These are phyloP conservation scores for Tolypocladium ovalisporum DNA, from an alignment of 2,329 filamentous ascomycete species.

Conservation along the genomic window DNA sequence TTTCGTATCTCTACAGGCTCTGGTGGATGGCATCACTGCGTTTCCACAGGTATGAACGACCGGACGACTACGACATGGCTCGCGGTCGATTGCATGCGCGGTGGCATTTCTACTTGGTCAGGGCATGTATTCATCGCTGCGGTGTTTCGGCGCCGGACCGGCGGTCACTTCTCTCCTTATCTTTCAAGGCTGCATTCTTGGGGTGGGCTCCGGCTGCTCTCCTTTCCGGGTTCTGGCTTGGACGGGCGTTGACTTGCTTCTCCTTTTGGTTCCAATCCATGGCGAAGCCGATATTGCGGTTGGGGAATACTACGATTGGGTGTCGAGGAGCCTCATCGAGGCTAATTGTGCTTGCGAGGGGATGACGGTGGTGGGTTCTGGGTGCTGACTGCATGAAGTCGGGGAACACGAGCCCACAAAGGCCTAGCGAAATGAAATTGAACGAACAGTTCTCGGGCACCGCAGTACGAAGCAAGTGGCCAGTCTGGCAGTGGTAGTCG, in stretches of 20 bases:
- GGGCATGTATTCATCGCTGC: background rate
- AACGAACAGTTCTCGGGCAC: background rate
- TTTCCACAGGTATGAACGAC: conserved; percentile 19
- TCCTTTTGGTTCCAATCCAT: background rate
- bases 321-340: background rate
- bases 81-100: too few species aligned
- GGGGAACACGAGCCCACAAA: background rate
- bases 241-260: background rate
- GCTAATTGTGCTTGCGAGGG: background rate
- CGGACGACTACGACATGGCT: background rate
- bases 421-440: background rate
- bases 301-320: background rate
- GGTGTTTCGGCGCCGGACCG: conserved; percentile 1
- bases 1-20: conserved; percentile 56
- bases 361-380: background rate
- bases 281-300: background rate
- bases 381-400: background rate
- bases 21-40: conserved; percentile 35
- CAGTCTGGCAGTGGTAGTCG: background rate
- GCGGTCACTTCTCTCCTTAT: background rate
- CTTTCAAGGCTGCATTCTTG: background rate
- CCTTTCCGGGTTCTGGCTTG: background rate
- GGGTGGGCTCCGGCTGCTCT: background rate
- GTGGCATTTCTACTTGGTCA: background rate
- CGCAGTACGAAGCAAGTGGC: background rate